Evolutionary conservation across 2,329 filamentous ascomycete species (phyloP).

Genomic region (Xylaria sp.): DNA sequence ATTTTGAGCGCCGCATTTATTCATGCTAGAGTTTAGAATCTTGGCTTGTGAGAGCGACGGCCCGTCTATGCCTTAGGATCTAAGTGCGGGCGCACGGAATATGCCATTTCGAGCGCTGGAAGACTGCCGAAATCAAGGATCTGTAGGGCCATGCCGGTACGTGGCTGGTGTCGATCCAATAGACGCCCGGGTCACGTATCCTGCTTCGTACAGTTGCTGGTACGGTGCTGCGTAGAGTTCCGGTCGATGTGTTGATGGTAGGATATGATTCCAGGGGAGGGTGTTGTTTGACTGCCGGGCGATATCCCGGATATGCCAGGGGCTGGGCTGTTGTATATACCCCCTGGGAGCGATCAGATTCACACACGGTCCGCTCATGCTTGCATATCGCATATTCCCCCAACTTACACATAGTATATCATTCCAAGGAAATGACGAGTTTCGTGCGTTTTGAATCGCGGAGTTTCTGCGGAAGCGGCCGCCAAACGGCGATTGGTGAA

Average conservation of each 20-base stretch:
- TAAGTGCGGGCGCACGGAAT: slow-evolving; percentile 18
- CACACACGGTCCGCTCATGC: slow-evolving; percentile 24
- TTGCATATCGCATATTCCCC: slow-evolving; percentile 17
- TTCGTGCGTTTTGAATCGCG: slow-evolving; percentile 4
- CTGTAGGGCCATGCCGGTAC: slow-evolving; percentile 22
- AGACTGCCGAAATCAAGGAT: slow-evolving; percentile 23
- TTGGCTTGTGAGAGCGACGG: neutral
- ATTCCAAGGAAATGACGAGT: slow-evolving; percentile 21
- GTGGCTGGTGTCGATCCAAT: slow-evolving; percentile 5
- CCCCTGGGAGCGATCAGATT: slow-evolving; percentile 11
- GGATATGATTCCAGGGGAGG: slow-evolving; percentile 8
- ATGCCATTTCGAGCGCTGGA: slow-evolving; percentile 9
- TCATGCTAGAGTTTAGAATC: slow-evolving; percentile 1
- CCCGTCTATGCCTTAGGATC: neutral
- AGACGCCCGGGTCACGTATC: slow-evolving; percentile 2
- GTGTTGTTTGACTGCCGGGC: slow-evolving; percentile 15
- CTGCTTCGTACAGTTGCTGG: neutral
- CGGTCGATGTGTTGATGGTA: neutral
- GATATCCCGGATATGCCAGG: slow-evolving; percentile 11
- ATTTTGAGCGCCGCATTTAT: slow-evolving; percentile 3
- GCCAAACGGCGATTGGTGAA: slow-evolving; percentile 24
- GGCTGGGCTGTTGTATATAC: slow-evolving; percentile 1
- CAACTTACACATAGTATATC: slow-evolving; percentile 6
- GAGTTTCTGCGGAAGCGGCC: slow-evolving; percentile 26
- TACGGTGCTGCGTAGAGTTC: neutral